Percentiles rank a stretch among this genome's conserved stretches.
Conservation (phyloP, 2,329 filamentous ascomycete genomes). For the Lachnellula subtilissima region DNA sequence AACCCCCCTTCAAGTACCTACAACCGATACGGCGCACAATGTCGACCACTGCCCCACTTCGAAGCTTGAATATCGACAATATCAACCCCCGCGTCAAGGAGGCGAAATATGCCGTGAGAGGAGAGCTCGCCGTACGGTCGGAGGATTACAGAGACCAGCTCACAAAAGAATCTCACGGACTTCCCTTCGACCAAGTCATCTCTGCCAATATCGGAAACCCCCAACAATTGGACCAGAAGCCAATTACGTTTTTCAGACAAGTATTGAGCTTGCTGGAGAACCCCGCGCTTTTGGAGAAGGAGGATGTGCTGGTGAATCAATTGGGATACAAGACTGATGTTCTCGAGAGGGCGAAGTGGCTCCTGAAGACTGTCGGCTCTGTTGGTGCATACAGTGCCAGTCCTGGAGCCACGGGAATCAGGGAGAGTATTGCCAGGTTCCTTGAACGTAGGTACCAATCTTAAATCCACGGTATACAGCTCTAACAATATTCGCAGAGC, state of each 20-base stretch:
- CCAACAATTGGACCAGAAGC: constrained; percentile 97
- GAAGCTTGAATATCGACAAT: constrained; percentile 69
- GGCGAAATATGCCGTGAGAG: constrained; percentile 94
- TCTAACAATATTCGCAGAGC: constrained; percentile 43
- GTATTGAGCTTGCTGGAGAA: constrained; percentile 92
- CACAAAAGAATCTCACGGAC: constrained; percentile 45
- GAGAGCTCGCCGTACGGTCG: constrained; percentile 88
- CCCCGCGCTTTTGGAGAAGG: constrained; percentile 75
- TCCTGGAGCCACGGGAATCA: constrained; percentile 79
- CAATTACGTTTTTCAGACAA: constrained; percentile 98
- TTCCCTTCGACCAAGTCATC: constrained; percentile 89
- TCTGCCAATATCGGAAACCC: constrained; percentile 99
- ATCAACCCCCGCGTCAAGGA: constrained; percentile 86
- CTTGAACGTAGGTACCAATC: constrained; percentile 65
- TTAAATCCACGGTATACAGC: constrained; percentile 65
- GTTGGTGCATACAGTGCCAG: constrained; percentile 97
- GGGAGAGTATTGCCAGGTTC: constrained; percentile 86
- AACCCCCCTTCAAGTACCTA: not conserved
- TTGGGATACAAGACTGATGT: constrained; percentile 90
- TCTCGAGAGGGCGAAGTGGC: constrained; percentile 72
- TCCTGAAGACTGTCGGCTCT: constrained; percentile 79
- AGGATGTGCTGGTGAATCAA: constrained; percentile 67
- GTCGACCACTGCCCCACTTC: constrained; percentile 36
- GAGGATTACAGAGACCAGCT: constrained; percentile 82
- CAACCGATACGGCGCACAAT: constrained; percentile 22